Conservation (phyloP, 2,329 filamentous ascomycete species). For the Sclerotinia nivalis region DNA sequence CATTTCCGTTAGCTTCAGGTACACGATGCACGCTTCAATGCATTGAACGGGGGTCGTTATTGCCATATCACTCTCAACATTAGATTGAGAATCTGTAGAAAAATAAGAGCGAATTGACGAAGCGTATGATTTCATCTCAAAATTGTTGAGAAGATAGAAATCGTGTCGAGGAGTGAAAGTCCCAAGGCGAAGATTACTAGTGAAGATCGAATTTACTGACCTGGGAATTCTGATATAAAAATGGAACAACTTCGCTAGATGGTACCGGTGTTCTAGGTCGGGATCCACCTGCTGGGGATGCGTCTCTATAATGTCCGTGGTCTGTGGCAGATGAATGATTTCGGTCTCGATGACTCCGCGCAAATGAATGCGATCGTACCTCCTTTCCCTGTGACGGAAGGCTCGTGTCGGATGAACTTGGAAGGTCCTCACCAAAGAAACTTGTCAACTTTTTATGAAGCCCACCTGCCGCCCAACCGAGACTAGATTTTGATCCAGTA, state of each 20-base stretch:
- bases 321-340: constrained; percentile 79
- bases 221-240: constrained; percentile 86
- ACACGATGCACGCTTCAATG: constrained; percentile 19
- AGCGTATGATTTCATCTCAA: constrained; percentile 23
- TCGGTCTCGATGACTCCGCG: constrained; percentile 63
- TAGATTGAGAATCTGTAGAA: constrained; percentile 15
- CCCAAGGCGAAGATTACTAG: constrained; percentile 14
- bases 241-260: constrained; percentile 94
- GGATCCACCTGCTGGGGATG: constrained; percentile 65
- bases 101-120: constrained; percentile 23
- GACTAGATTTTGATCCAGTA: constrained; percentile 73
- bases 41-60: constrained; percentile 19
- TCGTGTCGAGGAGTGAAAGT: constrained; percentile 12
- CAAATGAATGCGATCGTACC: constrained; percentile 62
- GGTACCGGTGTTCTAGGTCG: constrained; percentile 82
- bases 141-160: background rate
- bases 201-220: constrained; percentile 49
- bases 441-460: constrained; percentile 80
- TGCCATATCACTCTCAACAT: constrained; percentile 23
- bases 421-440: constrained; percentile 90
- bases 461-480: constrained; percentile 59
- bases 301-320: constrained; percentile 56
- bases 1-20: constrained; percentile 18
- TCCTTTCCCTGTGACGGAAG: constrained; percentile 58
- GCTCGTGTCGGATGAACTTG: constrained; percentile 74